A percentile compares a stretch with the other conserved stretches of the same genome.
phyloP scores from a whole-genome alignment of 257 asterid genomes.

The Datura wrightii region DNA sequence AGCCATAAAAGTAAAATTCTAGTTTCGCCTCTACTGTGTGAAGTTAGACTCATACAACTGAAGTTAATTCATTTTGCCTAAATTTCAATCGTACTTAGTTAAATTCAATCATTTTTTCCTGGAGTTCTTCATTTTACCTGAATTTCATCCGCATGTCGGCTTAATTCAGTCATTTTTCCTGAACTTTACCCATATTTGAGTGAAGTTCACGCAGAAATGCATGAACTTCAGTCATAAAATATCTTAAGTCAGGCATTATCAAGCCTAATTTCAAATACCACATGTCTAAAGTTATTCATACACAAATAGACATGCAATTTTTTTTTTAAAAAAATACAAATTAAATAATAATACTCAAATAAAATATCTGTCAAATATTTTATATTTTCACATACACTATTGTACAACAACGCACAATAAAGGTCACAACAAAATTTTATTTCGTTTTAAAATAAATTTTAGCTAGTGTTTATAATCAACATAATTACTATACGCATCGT shows the following conservation, averaged over 20 bases:
- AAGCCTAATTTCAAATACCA: neutral
- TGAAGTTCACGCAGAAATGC: neutral
- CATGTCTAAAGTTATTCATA: neutral
- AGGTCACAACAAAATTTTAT: neutral
- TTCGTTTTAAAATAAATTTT: neutral
- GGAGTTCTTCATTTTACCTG: neutral
- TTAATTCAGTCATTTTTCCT: neutral
- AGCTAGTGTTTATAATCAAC: neutral
- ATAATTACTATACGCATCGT: neutral
- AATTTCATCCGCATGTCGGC: neutral
- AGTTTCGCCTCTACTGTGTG: no score
- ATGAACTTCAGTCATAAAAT: neutral
- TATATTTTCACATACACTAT: neutral
- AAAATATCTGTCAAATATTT: neutral
- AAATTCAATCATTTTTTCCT: neutral
- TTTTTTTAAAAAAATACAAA: neutral
- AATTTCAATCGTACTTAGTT: neutral
- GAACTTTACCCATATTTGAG: neutral
- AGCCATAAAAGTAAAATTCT: no score
- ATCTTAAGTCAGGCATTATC: neutral
- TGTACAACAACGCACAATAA: neutral
- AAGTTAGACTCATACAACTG: neutral
- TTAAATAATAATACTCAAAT: neutral
- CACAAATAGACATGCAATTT: neutral
- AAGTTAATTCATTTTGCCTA: neutral